These are phyloP conservation scores for Podospora fimiseda DNA, from an alignment of 495 filamentous ascomycete genomes.

Conservation along the genomic window DNA sequence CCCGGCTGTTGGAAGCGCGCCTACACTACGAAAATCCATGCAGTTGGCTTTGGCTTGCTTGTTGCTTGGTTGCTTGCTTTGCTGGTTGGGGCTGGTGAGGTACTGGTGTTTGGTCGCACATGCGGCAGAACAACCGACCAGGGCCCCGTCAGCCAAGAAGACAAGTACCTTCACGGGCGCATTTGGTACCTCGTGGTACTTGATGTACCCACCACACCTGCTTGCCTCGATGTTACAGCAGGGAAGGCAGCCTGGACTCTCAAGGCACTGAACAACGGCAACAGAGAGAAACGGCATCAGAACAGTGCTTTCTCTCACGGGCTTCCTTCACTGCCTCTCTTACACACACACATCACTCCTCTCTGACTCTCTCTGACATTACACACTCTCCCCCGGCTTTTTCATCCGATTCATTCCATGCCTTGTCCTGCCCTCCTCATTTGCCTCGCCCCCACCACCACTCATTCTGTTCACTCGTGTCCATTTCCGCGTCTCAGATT, in stretches of 20 bases:
- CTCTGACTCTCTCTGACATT: background rate
- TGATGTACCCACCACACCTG: constrained; percentile 14
- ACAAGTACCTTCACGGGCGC: constrained; percentile 25
- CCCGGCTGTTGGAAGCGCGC: constrained; percentile 14
- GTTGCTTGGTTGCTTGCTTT: constrained; percentile 2
- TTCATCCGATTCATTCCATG: constrained; percentile 5
- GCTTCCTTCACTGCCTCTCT: background rate
- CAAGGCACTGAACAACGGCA: constrained; percentile 8
- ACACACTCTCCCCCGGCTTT: background rate
- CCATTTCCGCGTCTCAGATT: constrained; percentile 7
- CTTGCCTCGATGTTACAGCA: constrained; percentile 9
- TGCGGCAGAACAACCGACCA: background rate
- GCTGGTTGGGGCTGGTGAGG: constrained; percentile 8
- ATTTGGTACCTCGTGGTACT: constrained; percentile 29
- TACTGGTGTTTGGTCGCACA: constrained; percentile 4
- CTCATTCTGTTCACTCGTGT: constrained; percentile 2
- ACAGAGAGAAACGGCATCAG: constrained; percentile 7
- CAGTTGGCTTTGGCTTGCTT: constrained; percentile 5
- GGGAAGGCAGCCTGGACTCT: background rate
- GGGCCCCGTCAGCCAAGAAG: constrained; percentile 1
- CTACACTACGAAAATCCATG: constrained; percentile 16
- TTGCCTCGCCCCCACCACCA: constrained; percentile 14
- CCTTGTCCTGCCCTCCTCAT: background rate
- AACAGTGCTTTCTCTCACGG: no score
- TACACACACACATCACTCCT: background rate